Evolutionary conservation across 305 asterid genomes (phyloP).

Genomic region (Fraxinus platypoda): DNA sequence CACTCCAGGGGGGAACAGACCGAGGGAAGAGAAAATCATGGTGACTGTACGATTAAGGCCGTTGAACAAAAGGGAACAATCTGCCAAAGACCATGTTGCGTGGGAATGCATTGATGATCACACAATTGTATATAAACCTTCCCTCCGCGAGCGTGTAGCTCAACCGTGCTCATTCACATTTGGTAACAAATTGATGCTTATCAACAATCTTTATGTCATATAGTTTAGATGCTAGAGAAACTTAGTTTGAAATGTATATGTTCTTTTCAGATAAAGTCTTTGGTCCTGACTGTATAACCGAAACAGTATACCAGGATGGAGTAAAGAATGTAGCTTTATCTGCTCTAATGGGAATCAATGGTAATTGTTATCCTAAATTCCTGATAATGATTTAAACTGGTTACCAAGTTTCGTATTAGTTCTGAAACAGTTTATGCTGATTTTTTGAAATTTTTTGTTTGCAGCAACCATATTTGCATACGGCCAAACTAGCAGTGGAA

Average conservation of each 20-base stretch:
- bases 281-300: constrained; percentile 72
- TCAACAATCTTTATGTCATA: neutral
- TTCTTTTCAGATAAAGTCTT: constrained; percentile 77
- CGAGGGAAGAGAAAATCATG: constrained; percentile 82
- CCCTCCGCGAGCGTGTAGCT: constrained; percentile 56
- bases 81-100: constrained; percentile 67
- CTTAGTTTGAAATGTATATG: neutral
- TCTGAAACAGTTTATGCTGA: neutral
- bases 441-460: constrained; percentile 20
- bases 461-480: constrained; percentile 97
- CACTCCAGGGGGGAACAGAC: constrained; percentile 66
- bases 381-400: neutral
- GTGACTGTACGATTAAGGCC: constrained; percentile 93
- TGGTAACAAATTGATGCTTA: constrained; percentile 43
- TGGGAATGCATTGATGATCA: constrained; percentile 90
- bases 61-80: constrained; percentile 77
- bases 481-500: constrained; percentile 98
- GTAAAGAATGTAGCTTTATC: constrained; percentile 92
- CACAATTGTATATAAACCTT: constrained; percentile 60
- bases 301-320: constrained; percentile 79
- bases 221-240: constrained; percentile 1
- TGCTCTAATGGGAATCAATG: constrained; percentile 96
- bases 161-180: constrained; percentile 62
- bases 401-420: neutral
- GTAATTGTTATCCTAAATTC: constrained; percentile 33